Base-by-base conservation (phyloP, 2,329 filamentous ascomycete genomes). In the Fusarium palustre region DNA sequence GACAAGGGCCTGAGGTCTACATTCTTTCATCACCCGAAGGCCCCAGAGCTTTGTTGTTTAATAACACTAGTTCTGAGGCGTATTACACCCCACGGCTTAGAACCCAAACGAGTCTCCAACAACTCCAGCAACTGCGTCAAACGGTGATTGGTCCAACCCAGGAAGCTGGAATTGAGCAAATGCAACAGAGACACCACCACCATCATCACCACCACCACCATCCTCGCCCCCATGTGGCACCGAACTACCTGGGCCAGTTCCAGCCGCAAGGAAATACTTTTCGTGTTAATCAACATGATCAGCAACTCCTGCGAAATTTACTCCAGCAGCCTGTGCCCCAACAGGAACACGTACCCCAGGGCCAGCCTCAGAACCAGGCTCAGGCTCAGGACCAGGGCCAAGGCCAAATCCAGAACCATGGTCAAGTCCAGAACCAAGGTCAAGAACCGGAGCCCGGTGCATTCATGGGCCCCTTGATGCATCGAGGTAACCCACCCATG, bases 21-120 rank as follows among this genome's bases (percentile, higher is more conserved):
- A 85, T 91, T 25, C 75, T 91, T 9, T 86, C 84, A 18, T 90
- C 88, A 0, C 87, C 88, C 1, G 81, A 82, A 42, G 88, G 88
- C 1, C 88, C 88, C 2, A 84, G 84, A 22, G 88, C 84, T 8
- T 76, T 91, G 2, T 75, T 91, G 9, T 78, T 90, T 41, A 87
- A 86, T 69, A 82, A 83, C 63, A 78, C 81, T 43, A 77, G 77
- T 15, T 75, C 80, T 2, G 86, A 87, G 28, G 79, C 83, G 13
- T 90, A 86, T 61, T 86, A 82, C 62, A 87, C 83, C 2, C 84
- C 84, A 30, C 80, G 80, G 36, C 46, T 77, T 38, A 62, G 70
- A 20, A 64, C 59, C 4, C 77, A 76, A 62, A 58, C 68, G 3
- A 76, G 72, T 42, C 59, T 77, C 41, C 36, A 39, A 20, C 36